Base-by-base conservation (phyloP, 2,329 filamentous ascomycete species). In the Hypoxylon sp. region DNA sequence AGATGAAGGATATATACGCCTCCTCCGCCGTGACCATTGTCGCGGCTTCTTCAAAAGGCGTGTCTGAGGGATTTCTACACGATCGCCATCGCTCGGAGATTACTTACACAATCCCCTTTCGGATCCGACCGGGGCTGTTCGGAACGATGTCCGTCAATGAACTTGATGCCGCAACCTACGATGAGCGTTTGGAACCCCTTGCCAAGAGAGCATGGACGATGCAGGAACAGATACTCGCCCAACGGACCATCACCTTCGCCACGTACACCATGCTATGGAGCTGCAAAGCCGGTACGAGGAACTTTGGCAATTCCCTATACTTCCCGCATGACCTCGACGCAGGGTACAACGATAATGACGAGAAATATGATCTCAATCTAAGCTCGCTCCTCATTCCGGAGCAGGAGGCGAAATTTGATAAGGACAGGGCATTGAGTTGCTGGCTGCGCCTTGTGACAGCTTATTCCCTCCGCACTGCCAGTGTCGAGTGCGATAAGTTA, bases 41-140 rank as follows among this genome's bases (percentile, higher is more conserved):
- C n/a, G 41, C 41, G 41, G 41, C 41, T 45, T 45, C 41, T 17
- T 45, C 41, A 19, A 45, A 45, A 45, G n/a, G 41, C n/a, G 41
- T 45, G 6, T 45, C 19, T 13, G 41, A 45, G n/a, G 41, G 41
- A 17, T 45, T 45, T 45, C n/a, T 45, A 45, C 21, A 45, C 21
- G 41, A 45, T 19, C 41, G 41, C n/a, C 6, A 45, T 45, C n/a
- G 21, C 41, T 45, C 41, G 11, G 41, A 45, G 41, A 45, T 11
- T 45, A n/a, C 21, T 17, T 45, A 45, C n/a, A 45, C 6, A 19
- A 21, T 45, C 19, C 41, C 41, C 3, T 3, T 21, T 21, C 41
- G 41, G 9, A 21, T 45, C 10, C 9, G 19, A 19, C 9, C 19
- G 41, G 41, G 41, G 41, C n/a, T 45, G 10, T 45, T 45, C 41